phyloP scores from a whole-genome alignment of 768 basidiomycete species.

The Podaxis sp. region DNA sequence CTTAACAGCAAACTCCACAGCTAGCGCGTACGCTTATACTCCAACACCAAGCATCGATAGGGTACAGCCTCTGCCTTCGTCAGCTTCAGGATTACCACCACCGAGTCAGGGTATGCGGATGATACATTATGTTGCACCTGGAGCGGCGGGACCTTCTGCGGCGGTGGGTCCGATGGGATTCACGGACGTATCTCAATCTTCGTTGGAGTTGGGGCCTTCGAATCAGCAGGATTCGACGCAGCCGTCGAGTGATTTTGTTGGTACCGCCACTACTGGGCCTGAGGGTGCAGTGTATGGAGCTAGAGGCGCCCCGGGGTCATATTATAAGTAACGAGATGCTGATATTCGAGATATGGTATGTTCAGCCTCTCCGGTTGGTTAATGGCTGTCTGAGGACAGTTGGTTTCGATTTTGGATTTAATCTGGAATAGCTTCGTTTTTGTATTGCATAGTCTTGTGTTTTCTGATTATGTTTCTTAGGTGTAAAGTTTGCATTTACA shows the following conservation, averaged over 20 bases:
- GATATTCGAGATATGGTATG: not conserved
- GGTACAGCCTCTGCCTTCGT: not conserved
- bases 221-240: not conserved
- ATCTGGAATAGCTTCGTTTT: not conserved
- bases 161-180: not conserved
- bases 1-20: not conserved
- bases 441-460: not conserved
- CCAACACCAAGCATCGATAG: not conserved
- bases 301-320: not conserved
- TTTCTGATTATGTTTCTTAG: not conserved
- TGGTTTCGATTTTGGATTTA: not conserved
- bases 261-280: not conserved
- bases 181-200: not conserved
- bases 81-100: not conserved
- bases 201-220: not conserved
- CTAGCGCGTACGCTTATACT: not conserved
- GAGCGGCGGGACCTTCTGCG: not conserved
- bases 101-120: slow-evolving; percentile 7
- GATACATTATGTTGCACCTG: slow-evolving; percentile 11
- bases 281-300: not conserved
- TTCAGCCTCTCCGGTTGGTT: not conserved
- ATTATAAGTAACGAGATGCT: not conserved
- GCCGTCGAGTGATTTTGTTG: not conserved
- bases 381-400: not conserved
- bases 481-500: not conserved